Conservation (phyloP, 768 basidiomycete species). For the Cyclocybe cylindracea region DNA sequence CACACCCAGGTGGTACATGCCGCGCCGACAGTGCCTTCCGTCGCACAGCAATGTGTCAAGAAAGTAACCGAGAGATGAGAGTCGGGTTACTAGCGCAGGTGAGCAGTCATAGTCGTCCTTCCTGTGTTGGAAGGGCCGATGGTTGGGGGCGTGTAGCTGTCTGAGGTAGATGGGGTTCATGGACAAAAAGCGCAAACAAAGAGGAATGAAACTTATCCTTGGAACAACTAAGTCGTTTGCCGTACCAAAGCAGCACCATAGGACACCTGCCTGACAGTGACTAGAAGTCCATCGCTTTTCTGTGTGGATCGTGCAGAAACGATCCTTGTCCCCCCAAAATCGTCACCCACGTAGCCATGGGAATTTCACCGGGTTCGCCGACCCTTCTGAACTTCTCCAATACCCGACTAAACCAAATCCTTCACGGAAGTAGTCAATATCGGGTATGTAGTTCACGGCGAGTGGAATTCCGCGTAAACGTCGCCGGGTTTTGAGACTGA, state of each 20-base stretch:
- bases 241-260: constrained; percentile 27
- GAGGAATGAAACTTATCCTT: constrained; percentile 2
- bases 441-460: constrained; percentile 48
- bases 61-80: constrained; percentile 27
- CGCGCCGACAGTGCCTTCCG: constrained; percentile 10
- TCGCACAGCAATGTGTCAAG: constrained; percentile 24
- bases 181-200: constrained; percentile 7
- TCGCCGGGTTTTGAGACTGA: constrained; percentile 49
- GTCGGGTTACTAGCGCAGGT: constrained; percentile 39
- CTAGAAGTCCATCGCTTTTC: constrained; percentile 23
- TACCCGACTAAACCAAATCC: constrained; percentile 17
- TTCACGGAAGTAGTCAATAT: constrained; percentile 19
- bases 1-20: constrained; percentile 27
- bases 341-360: constrained; percentile 49
- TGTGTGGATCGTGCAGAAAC: constrained; percentile 24
- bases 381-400: constrained; percentile 50
- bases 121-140: constrained; percentile 39
- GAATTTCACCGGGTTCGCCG: constrained; percentile 51
- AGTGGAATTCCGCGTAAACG: constrained; percentile 48
- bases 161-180: constrained; percentile 16
- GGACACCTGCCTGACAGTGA: constrained; percentile 9
- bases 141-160: constrained; percentile 37
- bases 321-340: constrained; percentile 4
- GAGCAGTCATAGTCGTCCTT: constrained; percentile 36
- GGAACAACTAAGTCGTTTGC: constrained; percentile 11